A percentile compares a stretch with the other conserved stretches of the same genome.
phyloP scores from a whole-genome alignment of 108 stramenopile genomes.

The Chaetoceros muelleri region DNA sequence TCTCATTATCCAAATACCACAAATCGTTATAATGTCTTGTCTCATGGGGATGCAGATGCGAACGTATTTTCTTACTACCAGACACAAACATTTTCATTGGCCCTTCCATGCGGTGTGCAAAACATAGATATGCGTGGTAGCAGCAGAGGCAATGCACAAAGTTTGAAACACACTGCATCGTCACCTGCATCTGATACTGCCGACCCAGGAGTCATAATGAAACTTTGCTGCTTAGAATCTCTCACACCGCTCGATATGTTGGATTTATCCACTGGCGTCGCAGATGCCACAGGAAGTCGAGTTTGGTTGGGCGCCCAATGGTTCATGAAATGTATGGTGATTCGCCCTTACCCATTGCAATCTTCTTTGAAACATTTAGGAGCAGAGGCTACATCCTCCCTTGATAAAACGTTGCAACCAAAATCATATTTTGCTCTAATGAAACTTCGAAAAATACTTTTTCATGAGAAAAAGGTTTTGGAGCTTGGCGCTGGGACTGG shows the following conservation, averaged over 20 bases:
- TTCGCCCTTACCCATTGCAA: neutral
- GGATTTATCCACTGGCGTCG: conserved; percentile 30
- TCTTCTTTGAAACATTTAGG: neutral
- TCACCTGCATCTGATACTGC: too few relatives aligned
- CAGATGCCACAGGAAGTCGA: conserved; percentile 52
- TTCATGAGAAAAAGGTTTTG: conserved; percentile 15
- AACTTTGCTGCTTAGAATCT: conserved; percentile 9
- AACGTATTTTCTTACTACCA: neutral
- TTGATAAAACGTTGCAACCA: neutral
- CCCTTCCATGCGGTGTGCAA: too few relatives aligned
- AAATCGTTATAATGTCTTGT: too few relatives aligned
- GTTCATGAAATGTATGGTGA: conserved; percentile 18
- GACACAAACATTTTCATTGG: neutral
- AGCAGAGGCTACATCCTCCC: neutral
- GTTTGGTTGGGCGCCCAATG: conserved; percentile 61
- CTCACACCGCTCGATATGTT: conserved; percentile 66
- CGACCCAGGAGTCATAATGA: neutral
- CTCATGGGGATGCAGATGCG: too few relatives aligned
- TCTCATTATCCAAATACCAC: neutral
- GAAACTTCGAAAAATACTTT: neutral
- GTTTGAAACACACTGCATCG: too few relatives aligned
- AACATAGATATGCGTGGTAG: too few relatives aligned
- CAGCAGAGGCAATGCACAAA: too few relatives aligned
- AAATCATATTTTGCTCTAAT: too few relatives aligned
- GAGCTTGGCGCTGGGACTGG: conserved; percentile 66